phyloP scores from a whole-genome alignment of 169 alveolate species.

The Plasmodium sp. region DNA sequence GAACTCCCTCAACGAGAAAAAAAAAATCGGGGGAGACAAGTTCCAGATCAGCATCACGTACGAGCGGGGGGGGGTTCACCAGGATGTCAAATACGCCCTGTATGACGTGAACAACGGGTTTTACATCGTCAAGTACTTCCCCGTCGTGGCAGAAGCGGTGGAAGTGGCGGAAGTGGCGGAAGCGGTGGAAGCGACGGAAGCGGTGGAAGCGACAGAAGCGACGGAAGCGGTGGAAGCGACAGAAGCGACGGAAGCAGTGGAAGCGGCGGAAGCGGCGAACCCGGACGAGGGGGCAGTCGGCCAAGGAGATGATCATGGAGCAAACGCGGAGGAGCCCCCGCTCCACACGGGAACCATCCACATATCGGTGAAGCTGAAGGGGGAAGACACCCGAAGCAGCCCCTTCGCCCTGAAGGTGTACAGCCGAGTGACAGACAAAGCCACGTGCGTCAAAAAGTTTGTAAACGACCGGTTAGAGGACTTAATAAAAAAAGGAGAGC shows the following conservation, averaged over 20 bases:
- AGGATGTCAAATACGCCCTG: constrained; percentile 14
- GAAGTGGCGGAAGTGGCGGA: background rate
- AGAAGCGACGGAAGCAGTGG: background rate
- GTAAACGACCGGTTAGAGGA: constrained; percentile 45
- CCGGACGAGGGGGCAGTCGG: background rate
- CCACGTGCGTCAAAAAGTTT: constrained; percentile 31
- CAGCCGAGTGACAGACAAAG: constrained; percentile 13
- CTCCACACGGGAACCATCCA: constrained; percentile 2
- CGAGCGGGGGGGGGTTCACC: constrained; percentile 8
- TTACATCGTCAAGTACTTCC: constrained; percentile 54
- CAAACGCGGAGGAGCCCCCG: background rate
- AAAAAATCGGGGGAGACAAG: constrained; percentile 66
- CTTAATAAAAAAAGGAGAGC: constrained; percentile 52
- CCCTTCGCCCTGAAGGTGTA: constrained; percentile 54
- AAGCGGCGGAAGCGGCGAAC: background rate
- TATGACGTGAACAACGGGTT: constrained; percentile 58
- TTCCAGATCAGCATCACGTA: constrained; percentile 44
- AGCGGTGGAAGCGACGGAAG: background rate
- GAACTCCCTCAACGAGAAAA: constrained; percentile 45
- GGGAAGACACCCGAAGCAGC: constrained; percentile 47
- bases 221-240: background rate
- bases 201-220: background rate
- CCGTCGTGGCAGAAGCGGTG: background rate
- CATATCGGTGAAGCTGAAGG: constrained; percentile 46
- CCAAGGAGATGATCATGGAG: background rate